Percentiles rank a stretch among this genome's conserved stretches.
Evolutionary conservation across 768 basidiomycete genomes (phyloP).

Genomic region (Boletus vinaceobasis): DNA sequence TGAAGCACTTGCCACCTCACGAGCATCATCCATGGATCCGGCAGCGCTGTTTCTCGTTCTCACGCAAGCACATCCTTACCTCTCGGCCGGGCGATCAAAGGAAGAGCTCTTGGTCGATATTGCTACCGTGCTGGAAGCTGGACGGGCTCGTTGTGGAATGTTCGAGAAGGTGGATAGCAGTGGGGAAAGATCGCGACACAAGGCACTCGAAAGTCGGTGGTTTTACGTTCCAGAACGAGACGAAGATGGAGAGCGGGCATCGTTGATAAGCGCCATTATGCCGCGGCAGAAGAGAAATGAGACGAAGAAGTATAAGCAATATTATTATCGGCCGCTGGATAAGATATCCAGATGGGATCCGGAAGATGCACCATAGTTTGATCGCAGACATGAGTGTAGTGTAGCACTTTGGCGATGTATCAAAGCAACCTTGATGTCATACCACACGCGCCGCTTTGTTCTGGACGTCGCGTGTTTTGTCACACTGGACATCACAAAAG

Average conservation of each 20-base stretch:
- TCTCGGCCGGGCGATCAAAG: conserved; percentile 36
- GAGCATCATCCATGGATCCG: conserved; percentile 62
- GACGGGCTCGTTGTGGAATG: conserved; percentile 49
- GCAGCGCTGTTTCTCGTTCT: conserved; percentile 51
- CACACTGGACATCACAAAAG: conserved; percentile 5
- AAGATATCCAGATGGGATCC: conserved; percentile 74
- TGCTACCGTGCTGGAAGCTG: conserved; percentile 45
- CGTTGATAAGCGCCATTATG: conserved; percentile 67
- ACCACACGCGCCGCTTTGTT: neutral
- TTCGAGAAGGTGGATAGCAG: conserved; percentile 72
- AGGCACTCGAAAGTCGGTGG: conserved; percentile 52
- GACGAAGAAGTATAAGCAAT: conserved; percentile 84
- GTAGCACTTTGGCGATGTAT: conserved; percentile 9
- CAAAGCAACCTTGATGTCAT: conserved; percentile 17
- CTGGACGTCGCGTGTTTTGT: neutral
- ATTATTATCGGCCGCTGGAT: conserved; percentile 73
- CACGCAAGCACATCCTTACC: conserved; percentile 50
- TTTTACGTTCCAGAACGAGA: conserved; percentile 76
- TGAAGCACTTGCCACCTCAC: conserved; percentile 67
- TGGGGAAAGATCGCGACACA: conserved; percentile 50
- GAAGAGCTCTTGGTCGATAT: conserved; percentile 51
- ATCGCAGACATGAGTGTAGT: neutral
- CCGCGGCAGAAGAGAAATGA: conserved; percentile 70
- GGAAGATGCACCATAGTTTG: conserved; percentile 48
- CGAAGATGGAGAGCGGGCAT: conserved; percentile 66